Evolutionary conservation across 139 green algal species (phyloP).

Genomic region (Edaphochlamys debaryana): DNA sequence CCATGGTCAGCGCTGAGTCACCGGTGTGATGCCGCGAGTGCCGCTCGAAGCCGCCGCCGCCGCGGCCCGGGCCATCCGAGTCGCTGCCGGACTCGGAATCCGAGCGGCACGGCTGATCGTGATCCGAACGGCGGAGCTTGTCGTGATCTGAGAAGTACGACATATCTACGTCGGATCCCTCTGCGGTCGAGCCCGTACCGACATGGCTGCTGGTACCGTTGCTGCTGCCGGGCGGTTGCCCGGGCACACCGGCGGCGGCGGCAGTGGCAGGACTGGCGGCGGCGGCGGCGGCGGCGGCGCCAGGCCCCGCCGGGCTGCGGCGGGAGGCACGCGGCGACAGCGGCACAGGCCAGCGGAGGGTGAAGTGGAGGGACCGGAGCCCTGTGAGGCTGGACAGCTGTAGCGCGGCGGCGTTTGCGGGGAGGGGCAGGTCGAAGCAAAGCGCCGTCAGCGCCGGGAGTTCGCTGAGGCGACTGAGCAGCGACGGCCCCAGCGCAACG

Average conservation of each 20-base stretch:
- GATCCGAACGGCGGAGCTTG: neutral
- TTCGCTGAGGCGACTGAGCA: neutral
- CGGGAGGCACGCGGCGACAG: neutral
- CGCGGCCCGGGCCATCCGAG: no score
- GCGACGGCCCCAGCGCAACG: neutral
- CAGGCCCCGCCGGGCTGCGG: no score
- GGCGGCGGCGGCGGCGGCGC: no score
- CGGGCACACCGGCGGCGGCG: no score
- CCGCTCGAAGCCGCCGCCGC: no score
- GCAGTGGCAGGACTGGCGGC: no score
- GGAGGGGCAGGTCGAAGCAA: neutral
- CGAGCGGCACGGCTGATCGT: no score
- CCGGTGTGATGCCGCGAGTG: neutral
- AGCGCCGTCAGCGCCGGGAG: slow-evolving; percentile 7
- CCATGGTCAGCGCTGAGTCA: neutral
- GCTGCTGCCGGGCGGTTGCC: neutral
- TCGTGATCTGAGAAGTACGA: neutral
- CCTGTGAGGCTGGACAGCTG: neutral
- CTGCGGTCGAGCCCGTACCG: neutral
- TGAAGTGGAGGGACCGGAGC: slow-evolving; percentile 8
- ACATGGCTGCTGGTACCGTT: neutral
- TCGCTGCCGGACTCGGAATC: no score
- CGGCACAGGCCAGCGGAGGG: slow-evolving; percentile 9
- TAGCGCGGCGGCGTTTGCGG: neutral
- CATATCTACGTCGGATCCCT: neutral